Evolutionary conservation across 345 rosid genomes (phyloP), one percentile per base, ranked within the genome.

Genomic region (Luvunga scandens): DNA sequence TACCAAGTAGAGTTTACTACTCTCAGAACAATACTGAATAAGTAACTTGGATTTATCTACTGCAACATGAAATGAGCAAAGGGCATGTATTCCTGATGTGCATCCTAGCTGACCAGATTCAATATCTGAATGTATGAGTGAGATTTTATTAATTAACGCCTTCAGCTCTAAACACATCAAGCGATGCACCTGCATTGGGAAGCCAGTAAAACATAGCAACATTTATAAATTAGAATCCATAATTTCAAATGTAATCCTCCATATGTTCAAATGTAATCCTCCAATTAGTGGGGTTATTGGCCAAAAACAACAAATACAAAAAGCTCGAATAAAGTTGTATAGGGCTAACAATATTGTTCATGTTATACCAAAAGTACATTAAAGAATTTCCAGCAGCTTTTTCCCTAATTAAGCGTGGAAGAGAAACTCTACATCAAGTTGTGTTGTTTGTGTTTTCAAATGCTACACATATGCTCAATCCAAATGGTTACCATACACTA

Each of bases 1-100:
- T 80, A 88, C 91, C 89, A 86, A 72, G 62, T 86, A 86, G 67
- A 88, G 83, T 81, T 83, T 84, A 64, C 91, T 88, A 56, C 83
- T 77, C 48, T 84, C 86, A 12, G 84, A 79, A 57, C 91, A 86
- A 39, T 72, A 77, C 72, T 78, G 89, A 77, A 88, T 75, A 31
- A 88, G 80, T 55, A 71, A 80, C 42, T 77, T 79, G 55, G 87
- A 83, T 70, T 70, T 81, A 25, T 86, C 86, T 25, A 83, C n/a
- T 65, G 85, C 50, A 13, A 1, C 56, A n/a, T 69, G 80, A 71
- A 88, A 38, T 19, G 68, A 77, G 67, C 87, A 83, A 61, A 86
- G 72, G 34, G 77, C 75, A 24, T 73, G 36, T 53, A 82, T 5
- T 38, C 86, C 89, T 16, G 77, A 34, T 7, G 48, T 25, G 72